phyloP scores from a whole-genome alignment of 805 yeast genomes.

The Ogataea henricii region DNA sequence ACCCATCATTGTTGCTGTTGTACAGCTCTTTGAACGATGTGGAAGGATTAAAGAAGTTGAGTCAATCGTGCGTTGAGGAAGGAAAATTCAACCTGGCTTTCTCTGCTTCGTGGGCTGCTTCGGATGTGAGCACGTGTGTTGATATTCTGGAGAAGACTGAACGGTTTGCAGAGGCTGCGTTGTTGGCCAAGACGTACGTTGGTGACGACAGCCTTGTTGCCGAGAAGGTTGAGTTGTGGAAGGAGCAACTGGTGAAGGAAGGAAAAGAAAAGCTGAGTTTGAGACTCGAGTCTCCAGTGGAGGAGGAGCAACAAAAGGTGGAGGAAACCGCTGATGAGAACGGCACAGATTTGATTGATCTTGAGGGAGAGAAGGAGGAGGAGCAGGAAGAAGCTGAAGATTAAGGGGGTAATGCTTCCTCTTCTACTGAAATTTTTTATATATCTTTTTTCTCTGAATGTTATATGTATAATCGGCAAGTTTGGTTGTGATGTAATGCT shows the following conservation, averaged over 20 bases:
- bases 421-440: background rate
- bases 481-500: no score
- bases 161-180: conserved; percentile 80
- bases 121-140: conserved; percentile 65
- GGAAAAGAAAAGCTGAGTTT: conserved; percentile 63
- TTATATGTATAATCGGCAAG: background rate
- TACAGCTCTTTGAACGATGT: conserved; percentile 79
- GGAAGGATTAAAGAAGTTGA: conserved; percentile 60
- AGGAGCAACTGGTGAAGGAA: conserved; percentile 47
- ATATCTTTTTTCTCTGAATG: background rate
- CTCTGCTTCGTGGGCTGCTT: conserved; percentile 86
- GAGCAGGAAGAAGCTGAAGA: conserved; percentile 10
- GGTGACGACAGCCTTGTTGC: conserved; percentile 43
- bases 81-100: conserved; percentile 91
- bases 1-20: conserved; percentile 77
- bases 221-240: conserved; percentile 65
- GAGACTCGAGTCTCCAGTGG: conserved; percentile 52
- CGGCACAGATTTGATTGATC: conserved; percentile 32
- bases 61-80: conserved; percentile 61
- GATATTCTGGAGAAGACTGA: conserved; percentile 66
- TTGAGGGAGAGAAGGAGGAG: conserved; percentile 26
- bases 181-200: conserved; percentile 75
- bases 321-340: no score
- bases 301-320: conserved; percentile 30
- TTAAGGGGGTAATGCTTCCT: background rate